phyloP scores from a whole-genome alignment of 2,329 filamentous ascomycete species.

The Paraconiothyrium sp. region DNA sequence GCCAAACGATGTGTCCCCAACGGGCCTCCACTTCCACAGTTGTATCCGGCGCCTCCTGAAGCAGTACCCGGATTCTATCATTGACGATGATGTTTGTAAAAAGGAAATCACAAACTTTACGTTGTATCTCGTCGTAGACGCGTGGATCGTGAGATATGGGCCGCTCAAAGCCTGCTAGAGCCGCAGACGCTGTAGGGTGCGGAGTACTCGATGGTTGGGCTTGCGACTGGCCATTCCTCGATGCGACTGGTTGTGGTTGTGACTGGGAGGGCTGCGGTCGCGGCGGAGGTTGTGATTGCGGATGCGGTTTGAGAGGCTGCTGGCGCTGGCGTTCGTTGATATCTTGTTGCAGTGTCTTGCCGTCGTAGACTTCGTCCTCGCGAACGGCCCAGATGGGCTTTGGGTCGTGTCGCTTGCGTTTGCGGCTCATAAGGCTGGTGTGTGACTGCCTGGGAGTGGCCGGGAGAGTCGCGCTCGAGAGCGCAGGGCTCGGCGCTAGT shows the following conservation, averaged over 20 bases:
- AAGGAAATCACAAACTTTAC: constrained; percentile 81
- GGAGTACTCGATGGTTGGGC: constrained; percentile 22
- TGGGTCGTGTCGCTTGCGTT: constrained; percentile 48
- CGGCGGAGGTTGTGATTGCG: constrained; percentile 17
- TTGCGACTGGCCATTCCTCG: constrained; percentile 31
- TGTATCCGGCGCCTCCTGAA: constrained; percentile 68
- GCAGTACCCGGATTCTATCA: constrained; percentile 63
- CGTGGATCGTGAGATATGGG: constrained; percentile 76
- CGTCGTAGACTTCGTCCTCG: constrained; percentile 30
- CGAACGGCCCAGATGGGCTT: constrained; percentile 50
- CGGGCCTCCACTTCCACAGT: constrained; percentile 95
- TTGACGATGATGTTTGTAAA: constrained; percentile 75
- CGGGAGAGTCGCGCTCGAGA: constrained; percentile 40
- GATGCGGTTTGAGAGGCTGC: constrained; percentile 31
- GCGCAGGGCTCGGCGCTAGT: constrained; percentile 39
- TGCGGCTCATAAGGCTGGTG: constrained; percentile 39
- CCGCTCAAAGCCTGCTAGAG: constrained; percentile 56
- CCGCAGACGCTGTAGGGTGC: constrained; percentile 19
- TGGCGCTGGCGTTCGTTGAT: constrained; percentile 29
- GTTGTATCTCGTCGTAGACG: constrained; percentile 75
- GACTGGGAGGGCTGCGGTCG: constrained; percentile 18
- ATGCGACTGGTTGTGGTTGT: constrained; percentile 24
- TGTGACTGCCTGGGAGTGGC: constrained; percentile 32
- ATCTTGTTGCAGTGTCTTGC: constrained; percentile 36
- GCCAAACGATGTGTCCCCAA: constrained; percentile 79